These are phyloP conservation scores for Sporisorium iseilematis-ciliati DNA, from an alignment of 1,284 basidiomycete species.

Conservation along the genomic window DNA sequence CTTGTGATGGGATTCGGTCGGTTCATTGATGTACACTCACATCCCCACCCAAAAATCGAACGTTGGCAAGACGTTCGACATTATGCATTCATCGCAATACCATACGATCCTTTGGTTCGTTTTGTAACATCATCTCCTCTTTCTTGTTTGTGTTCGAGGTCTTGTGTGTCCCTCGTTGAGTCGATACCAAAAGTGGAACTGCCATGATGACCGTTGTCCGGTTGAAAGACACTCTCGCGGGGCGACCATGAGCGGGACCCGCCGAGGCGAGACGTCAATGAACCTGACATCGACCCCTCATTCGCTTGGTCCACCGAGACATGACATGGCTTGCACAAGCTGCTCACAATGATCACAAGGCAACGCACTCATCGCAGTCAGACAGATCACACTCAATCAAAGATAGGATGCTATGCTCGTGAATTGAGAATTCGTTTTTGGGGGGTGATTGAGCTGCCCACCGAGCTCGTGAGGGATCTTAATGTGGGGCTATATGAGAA, in stretches of 20 bases:
- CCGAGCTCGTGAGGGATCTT: constrained; percentile 12
- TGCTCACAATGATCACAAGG: not conserved
- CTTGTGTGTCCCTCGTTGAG: no score
- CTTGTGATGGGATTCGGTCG: not conserved
- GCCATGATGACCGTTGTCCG: no score
- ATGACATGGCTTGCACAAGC: not conserved
- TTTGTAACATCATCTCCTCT: constrained; percentile 29
- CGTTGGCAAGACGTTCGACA: not conserved
- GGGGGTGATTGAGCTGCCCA: constrained; percentile 33
- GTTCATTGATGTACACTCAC: not conserved
- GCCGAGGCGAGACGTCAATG: not conserved
- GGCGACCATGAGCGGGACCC: no score
- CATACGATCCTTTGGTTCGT: constrained; percentile 5
- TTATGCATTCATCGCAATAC: constrained; percentile 18
- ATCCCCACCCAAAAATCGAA: not conserved
- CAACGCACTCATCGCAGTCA: not conserved
- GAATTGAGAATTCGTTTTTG: constrained; percentile 41
- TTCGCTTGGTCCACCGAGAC: not conserved
- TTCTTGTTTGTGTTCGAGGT: not conserved
- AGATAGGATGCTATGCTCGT: constrained; percentile 44
- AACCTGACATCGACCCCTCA: not conserved
- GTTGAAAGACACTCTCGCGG: no score
- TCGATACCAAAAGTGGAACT: no score
- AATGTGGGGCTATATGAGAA: constrained; percentile 13
- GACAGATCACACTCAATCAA: constrained; percentile 2